Evolutionary conservation across 495 filamentous ascomycete genomes (phyloP).

Genomic region (Darksidea phi): DNA sequence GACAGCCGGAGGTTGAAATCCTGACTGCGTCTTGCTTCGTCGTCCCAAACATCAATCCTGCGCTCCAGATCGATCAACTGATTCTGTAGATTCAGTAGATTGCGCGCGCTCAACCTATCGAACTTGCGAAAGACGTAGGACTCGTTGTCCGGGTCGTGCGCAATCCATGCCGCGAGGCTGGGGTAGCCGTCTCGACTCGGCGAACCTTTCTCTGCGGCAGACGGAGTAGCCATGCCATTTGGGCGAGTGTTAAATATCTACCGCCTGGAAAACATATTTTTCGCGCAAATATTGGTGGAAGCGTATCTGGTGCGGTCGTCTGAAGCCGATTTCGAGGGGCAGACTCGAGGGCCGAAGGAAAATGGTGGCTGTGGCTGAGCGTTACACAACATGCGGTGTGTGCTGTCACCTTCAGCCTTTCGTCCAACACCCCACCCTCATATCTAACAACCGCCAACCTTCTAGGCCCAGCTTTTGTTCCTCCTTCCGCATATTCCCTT

Average conservation of each 20-base stretch:
- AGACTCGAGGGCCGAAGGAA: not conserved
- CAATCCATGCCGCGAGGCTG: conserved; percentile 16
- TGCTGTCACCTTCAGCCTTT: not conserved
- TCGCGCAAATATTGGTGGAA: not conserved
- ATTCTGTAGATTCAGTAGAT: conserved; percentile 25
- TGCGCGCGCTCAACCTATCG: conserved; percentile 10
- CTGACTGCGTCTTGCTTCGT: not conserved
- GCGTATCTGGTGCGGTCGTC: not conserved
- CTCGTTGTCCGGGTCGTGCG: conserved; percentile 20
- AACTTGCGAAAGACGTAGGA: conserved; percentile 20
- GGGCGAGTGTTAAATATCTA: not conserved
- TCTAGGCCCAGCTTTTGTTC: not conserved
- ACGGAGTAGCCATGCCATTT: not conserved
- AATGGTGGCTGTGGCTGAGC: not conserved
- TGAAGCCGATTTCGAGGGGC: not conserved
- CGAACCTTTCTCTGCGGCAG: conserved; percentile 3
- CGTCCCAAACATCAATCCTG: conserved; percentile 1
- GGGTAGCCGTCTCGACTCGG: conserved; percentile 13
- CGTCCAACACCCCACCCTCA: not conserved
- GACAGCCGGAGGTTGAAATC: conserved; percentile 1
- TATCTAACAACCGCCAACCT: not conserved
- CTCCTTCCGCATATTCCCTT: not conserved
- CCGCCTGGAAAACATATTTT: not conserved
- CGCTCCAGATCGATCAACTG: conserved; percentile 2
- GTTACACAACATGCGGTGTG: not conserved